Evolutionary conservation across 2,329 filamentous ascomycete species (phyloP), one percentile per base, ranked within the genome.

Genomic region (Penicillium sp.): DNA sequence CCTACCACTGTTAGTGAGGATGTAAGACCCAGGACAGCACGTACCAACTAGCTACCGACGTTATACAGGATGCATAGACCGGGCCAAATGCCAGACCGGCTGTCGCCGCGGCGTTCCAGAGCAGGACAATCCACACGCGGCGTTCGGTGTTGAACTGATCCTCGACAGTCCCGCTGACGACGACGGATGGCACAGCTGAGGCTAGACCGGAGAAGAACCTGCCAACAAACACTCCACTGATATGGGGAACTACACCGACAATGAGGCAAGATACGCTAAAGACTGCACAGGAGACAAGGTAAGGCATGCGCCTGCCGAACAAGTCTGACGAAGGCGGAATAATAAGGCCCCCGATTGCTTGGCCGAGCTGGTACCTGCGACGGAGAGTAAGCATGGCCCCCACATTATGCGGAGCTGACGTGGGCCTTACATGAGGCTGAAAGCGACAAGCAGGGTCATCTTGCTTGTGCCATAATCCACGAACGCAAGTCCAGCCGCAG

Each of bases 281-380:
- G 3, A 60, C 19, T 5, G 41, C 48, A 0, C 52, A 55, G 11
- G 57, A 60, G 1, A 60, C 17, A 3, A 60, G 50, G 21, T 63
- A 63, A 6, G 59, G 58, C 48, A 53, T 63, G 44, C 59, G 55
- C n/a, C 61, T 50, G 21, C 61, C 57, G 17, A 63, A 61, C 5
- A 56, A 49, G 21, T 63, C 61, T 2, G 58, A 63, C 13, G 46
- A 60, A 7, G 61, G 61, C 3, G 58, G 61, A 21, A 63, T 49
- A 2, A 63, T 23, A 3, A 63, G 46, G 1, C 57, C 61, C 4
- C 61, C 61, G 11, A 61, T 29, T 15, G 49, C 58, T 38, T 60
- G 57, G 15, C 61, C 61, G 2, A 58, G 8, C 17, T 51, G 35
- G 48, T 58, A 58, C 47, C 46, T 58, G 47, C 5, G 46, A 7